Evolutionary conservation across 1,284 basidiomycete genomes (phyloP), one percentile per base, ranked within the genome.

Genomic region (Ceratobasidium sp.): DNA sequence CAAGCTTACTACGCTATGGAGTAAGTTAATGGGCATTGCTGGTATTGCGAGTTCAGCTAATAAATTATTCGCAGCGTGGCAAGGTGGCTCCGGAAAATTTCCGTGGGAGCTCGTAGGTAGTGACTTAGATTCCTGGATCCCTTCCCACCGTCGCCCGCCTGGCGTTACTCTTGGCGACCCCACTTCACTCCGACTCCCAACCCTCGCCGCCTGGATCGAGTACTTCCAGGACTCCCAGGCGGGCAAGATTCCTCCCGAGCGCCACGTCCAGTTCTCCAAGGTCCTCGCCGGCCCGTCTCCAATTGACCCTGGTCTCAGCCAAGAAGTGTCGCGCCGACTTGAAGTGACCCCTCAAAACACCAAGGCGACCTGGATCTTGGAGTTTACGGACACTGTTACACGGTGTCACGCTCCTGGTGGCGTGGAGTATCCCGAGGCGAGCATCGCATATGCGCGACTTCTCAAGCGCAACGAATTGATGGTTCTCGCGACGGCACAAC

Each of bases 141-240:
- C 3, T 13, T 5, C 64, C 20, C 2, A 48, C 20, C 46, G 64
- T 46, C 64, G 64, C 5, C 64, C 64, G 17, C 15, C 28, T 52
- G 65, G 48, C 20, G 12, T 42, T n/a, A 33, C 3, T 1, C 33
- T 70, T 23, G 68, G 54, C 20, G 68, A 70, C 28, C 68, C 68
- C n/a, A 57, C 38, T 38, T 3, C 52, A 10, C 68, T 70, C 33
- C 23, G 33, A 2, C 10, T 70, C 1, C 1, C 50, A 4, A 28
- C 15, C 12, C 38, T 57, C 12, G 2, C 46, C n/a, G 33, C 17
- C 15, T 57, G 52, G 52, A 28, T 70, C 38, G n/a, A 70, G 13
- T 57, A 42, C 23, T 33, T 57, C 50, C 6, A 2, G 2, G 3
- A 20, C 13, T 70, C 54, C 23, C 68, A 70, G 23, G 23, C 33